Evolutionary conservation across 2,329 filamentous ascomycete genomes (phyloP).

Genomic region (Aspergillus aculeatus): DNA sequence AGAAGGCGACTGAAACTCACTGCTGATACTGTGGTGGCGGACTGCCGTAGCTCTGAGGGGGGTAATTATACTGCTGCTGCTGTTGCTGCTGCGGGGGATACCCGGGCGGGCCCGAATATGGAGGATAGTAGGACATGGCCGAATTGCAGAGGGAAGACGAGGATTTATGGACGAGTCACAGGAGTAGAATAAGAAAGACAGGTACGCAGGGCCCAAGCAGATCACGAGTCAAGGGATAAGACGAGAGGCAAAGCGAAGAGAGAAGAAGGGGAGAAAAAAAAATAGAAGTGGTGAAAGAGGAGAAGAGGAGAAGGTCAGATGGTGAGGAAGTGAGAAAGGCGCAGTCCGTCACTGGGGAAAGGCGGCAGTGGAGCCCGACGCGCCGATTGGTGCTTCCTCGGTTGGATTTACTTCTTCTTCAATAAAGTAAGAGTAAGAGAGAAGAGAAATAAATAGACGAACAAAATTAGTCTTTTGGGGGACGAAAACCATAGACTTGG

Average conservation of each 20-base stretch:
- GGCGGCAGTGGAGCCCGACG: not conserved
- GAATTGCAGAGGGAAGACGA: slow-evolving; percentile 11
- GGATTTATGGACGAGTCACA: slow-evolving; percentile 4
- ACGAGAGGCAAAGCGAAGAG: not conserved
- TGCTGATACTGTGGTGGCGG: slow-evolving; percentile 38
- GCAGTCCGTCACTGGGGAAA: not conserved
- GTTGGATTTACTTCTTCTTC: not conserved
- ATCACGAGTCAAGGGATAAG: not conserved
- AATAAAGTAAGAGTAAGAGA: not conserved
- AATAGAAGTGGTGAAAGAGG: not conserved
- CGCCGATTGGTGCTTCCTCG: not conserved
- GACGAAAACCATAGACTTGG: too few species aligned
- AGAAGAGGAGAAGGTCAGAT: not conserved
- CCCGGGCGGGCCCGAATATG: slow-evolving; percentile 56
- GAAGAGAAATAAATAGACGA: not conserved
- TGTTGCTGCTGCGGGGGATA: slow-evolving; percentile 50
- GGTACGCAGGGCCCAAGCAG: slow-evolving; percentile 2
- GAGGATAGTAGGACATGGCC: slow-evolving; percentile 64
- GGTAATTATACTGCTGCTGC: slow-evolving; percentile 22
- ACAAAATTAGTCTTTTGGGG: too few species aligned
- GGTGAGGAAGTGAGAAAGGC: slow-evolving; percentile 5
- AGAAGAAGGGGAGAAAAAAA: not conserved
- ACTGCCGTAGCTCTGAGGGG: slow-evolving; percentile 37
- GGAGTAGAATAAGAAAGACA: slow-evolving; percentile 11
- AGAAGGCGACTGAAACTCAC: slow-evolving; percentile 28